Base-by-base conservation (phyloP, 305 asterid species). In the Solanum hybrid region DNA sequence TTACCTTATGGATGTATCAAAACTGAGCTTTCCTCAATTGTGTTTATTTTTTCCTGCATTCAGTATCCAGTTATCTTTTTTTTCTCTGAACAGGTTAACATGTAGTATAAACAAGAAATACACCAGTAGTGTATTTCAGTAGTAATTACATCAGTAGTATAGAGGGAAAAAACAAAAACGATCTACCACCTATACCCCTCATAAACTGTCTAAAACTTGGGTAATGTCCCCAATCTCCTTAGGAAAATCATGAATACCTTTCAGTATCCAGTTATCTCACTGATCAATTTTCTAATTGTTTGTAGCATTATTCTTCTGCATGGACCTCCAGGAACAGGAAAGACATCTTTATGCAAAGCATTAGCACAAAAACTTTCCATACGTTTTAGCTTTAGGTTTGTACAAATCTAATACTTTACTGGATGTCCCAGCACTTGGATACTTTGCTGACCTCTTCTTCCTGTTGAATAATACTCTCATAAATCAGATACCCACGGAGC, bases 251-350 rank as follows among this genome's bases (percentile, higher is more conserved):
- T 71, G 77, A 71, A 71, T 71, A 26, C 77, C 31, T 27, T 35
- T 34, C 84, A 85, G 64, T 36, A 14, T 35, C 88, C 89, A 66
- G 69, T 46, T 86, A 27, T 88, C 80, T 90, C 89, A 88, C 89
- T 93, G 90, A 90, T 90, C 69, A 24, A 77, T 87, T 89, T 89
- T 79, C 84, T 76, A 90, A 76, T 90, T 90, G 66, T 89, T 77
- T 93, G 94, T 97, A 96, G 99, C 90, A 97, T 97, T 51, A 90
- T 97, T 93, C 99, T 97, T 91, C 98, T 97, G 90, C 99, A 96
- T 91, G 99, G 99, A 90, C 99, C 99, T 91, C 99, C 99, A 89
- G 99, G 99, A 88, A 97, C 99, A 66, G 99, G 99, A 77, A 97
- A 97, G 94, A 96, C 99, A 51, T 97, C 99, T 27, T 90, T 97